Base-by-base conservation (phyloP, 768 basidiomycete genomes). In the Gautieria morchelliformis region DNA sequence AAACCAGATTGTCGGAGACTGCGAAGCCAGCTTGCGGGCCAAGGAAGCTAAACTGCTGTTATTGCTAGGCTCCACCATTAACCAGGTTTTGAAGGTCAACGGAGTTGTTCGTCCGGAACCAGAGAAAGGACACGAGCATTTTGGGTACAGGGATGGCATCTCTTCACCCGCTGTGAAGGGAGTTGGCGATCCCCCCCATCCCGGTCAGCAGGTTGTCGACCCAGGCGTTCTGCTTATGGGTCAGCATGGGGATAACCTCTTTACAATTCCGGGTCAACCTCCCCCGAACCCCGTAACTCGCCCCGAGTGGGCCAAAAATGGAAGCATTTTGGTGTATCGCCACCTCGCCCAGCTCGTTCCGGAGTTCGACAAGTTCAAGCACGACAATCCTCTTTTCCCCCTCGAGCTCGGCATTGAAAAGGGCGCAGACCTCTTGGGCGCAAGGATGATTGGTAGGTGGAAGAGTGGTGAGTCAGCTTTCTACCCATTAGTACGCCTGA, bases 311-410 rank as follows among this genome's bases (percentile, higher is more conserved):
- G 70, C 72, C 3, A 70, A 69, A 19, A 76, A 80, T 56, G 79
- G 78, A 17, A 77, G 78, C 39, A 79, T 79, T 69, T 70, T 80
- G 32, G 75, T 69, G 5, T 80, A 79, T 70, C 72, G 79, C 39
- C 74, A 77, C 49, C 63, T 72, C 22, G 49, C 64, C 56, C 70
- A 71, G 57, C 59, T 67, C 33, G 70, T 72, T 12, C 70, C 70
- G 17, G 70, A 72, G 59, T 69, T 71, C 61, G 58, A 71, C 60
- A 47, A 58, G 41, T 72, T 67, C 62, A 51, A 64, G 46, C 51
- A 49, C 27, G 49, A 59, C 22, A 65, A 66, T 55, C 61, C 67
- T 4, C 53, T 66, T 51, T 22, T 60, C n/a, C 52, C 56, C 14
- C 35, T 58, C n/a, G 64, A 54, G 2, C 61, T 64, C 17, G 59